A percentile compares a stretch with the other conserved stretches of the same genome.
Conservation (phyloP, 2,329 filamentous ascomycete genomes). For the Penicillium sp. region DNA sequence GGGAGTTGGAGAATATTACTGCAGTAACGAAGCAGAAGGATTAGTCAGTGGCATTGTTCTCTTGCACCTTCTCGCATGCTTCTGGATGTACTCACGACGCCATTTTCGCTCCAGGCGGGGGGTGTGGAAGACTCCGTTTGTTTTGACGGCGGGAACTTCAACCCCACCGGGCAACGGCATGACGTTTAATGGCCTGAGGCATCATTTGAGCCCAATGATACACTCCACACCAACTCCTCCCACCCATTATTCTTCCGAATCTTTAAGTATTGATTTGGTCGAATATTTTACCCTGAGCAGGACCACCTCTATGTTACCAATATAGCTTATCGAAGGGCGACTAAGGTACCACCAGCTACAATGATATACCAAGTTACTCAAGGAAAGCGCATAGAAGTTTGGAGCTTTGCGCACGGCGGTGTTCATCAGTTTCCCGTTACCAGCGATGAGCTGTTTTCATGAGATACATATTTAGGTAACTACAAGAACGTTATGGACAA, state of each 20-base stretch:
- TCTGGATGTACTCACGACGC: slow-evolving; percentile 31
- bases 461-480: too few species aligned
- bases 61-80: background rate
- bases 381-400: too few species aligned
- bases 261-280: background rate
- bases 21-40: background rate
- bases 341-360: too few species aligned
- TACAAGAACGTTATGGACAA: too few species aligned
- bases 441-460: too few species aligned
- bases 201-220: background rate
- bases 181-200: slow-evolving; percentile 32
- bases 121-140: slow-evolving; percentile 23
- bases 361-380: too few species aligned
- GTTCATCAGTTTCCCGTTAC: too few species aligned
- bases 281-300: too few species aligned
- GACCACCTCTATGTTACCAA: too few species aligned
- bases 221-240: background rate
- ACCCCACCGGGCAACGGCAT: slow-evolving; percentile 33
- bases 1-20: slow-evolving; percentile 68
- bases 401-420: too few species aligned
- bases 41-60: background rate
- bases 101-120: slow-evolving; percentile 26
- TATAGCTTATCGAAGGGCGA: too few species aligned
- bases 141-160: slow-evolving; percentile 28
- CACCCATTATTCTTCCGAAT: background rate